phyloP scores from a whole-genome alignment of 305 asterid genomes.

The Fraxinus floribunda region DNA sequence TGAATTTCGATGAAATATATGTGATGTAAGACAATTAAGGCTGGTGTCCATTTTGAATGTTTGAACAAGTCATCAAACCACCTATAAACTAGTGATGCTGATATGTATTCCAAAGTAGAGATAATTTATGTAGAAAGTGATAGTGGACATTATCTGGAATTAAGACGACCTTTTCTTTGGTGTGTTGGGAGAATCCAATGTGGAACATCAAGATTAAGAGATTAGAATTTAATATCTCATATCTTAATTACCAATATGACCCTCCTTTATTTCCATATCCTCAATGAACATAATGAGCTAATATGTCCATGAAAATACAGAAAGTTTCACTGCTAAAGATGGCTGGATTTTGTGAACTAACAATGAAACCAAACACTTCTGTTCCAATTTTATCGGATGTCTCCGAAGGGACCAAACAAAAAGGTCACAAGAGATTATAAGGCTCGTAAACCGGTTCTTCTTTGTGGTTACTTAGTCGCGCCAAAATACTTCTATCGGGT shows the following conservation, averaged over 20 bases:
- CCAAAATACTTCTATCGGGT: neutral
- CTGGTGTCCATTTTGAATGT: neutral
- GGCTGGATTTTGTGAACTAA: neutral
- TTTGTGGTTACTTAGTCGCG: neutral
- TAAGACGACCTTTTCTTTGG: neutral
- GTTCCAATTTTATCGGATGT: neutral
- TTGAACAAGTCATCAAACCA: constrained; percentile 9
- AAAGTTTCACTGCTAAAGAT: neutral
- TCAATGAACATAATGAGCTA: neutral
- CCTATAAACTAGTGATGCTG: constrained; percentile 30
- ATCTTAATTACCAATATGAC: neutral
- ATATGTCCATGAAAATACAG: neutral
- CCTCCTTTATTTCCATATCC: neutral
- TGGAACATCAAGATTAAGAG: neutral
- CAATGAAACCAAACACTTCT: neutral
- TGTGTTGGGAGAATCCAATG: constrained; percentile 1
- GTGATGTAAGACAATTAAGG: constrained; percentile 1
- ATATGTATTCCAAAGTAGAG: constrained; percentile 29
- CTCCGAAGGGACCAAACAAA: neutral
- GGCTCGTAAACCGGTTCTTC: neutral
- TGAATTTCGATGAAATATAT: neutral
- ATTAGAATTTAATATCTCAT: neutral
- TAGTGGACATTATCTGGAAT: constrained; percentile 21
- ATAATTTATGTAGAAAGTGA: neutral
- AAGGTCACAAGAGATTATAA: neutral